Percentiles rank a stretch among this genome's conserved stretches.
Conservation (phyloP, 2,329 filamentous ascomycete genomes). For the Pseudogymnoascus sp. region DNA sequence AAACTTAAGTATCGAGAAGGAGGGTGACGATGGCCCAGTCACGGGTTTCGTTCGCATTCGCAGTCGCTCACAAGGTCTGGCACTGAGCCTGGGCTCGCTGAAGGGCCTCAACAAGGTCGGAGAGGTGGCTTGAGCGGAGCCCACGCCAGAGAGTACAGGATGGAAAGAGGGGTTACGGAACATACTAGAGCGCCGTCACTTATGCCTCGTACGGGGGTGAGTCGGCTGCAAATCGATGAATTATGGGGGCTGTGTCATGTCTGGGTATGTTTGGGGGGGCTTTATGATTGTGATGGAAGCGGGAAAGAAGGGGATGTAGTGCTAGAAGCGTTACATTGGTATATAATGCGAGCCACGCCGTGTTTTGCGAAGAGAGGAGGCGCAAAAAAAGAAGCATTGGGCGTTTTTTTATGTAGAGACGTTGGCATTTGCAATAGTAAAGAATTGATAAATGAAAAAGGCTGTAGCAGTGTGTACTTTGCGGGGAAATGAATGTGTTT, state of each 20-base stretch:
- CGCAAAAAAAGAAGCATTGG: conserved; percentile 9
- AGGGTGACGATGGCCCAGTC: conserved; percentile 88
- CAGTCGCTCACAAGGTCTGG: conserved; percentile 90
- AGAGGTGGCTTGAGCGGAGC: conserved; percentile 23
- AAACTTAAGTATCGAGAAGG: conserved; percentile 96
- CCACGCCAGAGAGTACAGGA: not conserved
- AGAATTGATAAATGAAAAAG: conserved; percentile 7
- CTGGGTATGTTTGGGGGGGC: not conserved
- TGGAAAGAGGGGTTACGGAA: not conserved
- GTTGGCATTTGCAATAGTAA: conserved; percentile 6
- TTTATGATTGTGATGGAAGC: not conserved
- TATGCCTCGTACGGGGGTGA: not conserved
- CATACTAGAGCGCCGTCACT: conserved; percentile 1
- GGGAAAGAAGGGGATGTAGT: not conserved
- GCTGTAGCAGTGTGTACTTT: not conserved
- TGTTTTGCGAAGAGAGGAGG: conserved; percentile 8
- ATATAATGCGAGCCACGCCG: conserved; percentile 9
- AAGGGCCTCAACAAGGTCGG: conserved; percentile 86
- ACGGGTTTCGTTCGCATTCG: conserved; percentile 97
- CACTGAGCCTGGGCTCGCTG: conserved; percentile 83
- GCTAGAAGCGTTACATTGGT: conserved; percentile 5
- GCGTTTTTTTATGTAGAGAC: conserved; percentile 8
- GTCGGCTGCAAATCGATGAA: not conserved
- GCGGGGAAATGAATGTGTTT: not conserved
- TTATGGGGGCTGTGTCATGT: conserved; percentile 1